Base-by-base conservation (phyloP, 345 rosid species). In the Hypericum perforatum region DNA sequence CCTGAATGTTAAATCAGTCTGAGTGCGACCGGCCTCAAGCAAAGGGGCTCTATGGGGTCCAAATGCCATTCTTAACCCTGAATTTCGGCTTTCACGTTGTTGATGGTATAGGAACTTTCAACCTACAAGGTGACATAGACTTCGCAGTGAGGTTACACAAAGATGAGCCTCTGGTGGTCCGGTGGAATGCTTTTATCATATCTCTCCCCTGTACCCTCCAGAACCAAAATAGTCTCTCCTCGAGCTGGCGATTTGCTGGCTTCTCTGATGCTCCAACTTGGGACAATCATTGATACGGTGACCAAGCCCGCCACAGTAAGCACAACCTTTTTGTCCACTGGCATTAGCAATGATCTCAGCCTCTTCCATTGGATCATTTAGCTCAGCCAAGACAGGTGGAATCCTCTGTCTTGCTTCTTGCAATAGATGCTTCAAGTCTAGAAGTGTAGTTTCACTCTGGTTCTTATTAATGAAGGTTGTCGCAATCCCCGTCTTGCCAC, bases 381-480 rank as follows among this genome's bases (percentile, higher is more conserved):
- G 72, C 85, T 90, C 94, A 1, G 94, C 96, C 53, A 90, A 66
- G 7, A 90, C 89, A 42, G 97, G 97, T 2, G 96, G 97, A 22
- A 90, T 90, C 74, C 96, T 82, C 73, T 84, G 90, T 62, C 82
- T 86, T 2, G 94, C 97, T 63, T 89, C 95, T 67, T 82, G 95
- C 68, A 84, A 54, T 67, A 89, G 72, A 76, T 90, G 96, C 74
- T 84, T 86, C 81, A 84, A 55, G 70, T 90, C 96, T 0, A 86
- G 84, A 49, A 90, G 76, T 0, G 94, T 84, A 0, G 94, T 84
- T 67, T 90, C 96, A 29, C 84, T 90, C 66, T 87, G 98, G 61
- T 87, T 86, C 80, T 84, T 86, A 78, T 90, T 90, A 62, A 90
- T 90, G 62, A 90, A 90, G 36, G 96, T 87, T 1, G 95, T 90